Evolutionary conservation across 164 flowering plant species (phyloP).

Genomic region (Annona cherimola): DNA sequence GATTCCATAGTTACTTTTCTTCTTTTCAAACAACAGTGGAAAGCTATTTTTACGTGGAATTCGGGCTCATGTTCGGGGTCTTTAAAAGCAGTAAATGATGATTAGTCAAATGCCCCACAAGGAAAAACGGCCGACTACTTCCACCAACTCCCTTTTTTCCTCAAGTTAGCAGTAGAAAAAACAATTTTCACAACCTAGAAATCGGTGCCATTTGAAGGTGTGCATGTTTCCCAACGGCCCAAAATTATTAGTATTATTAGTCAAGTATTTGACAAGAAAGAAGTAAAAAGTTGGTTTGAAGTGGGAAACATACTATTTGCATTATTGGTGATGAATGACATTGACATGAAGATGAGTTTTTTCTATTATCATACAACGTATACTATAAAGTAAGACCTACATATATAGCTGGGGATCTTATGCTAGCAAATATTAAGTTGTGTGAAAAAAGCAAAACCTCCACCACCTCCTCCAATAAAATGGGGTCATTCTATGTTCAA

Average conservation of each 20-base stretch:
- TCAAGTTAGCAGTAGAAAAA: too few relatives aligned
- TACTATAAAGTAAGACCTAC: background rate
- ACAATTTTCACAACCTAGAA: background rate
- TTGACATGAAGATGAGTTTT: background rate
- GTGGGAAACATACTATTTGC: background rate
- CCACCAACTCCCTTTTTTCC: background rate
- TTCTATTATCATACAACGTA: background rate
- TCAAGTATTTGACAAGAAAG: background rate
- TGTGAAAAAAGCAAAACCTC: too few relatives aligned
- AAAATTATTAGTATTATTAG: background rate
- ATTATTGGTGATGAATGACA: constrained; percentile 6
- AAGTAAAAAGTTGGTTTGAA: background rate
- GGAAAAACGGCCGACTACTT: background rate
- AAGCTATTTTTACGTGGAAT: too few relatives aligned
- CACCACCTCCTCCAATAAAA: too few relatives aligned
- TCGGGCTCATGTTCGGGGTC: too few relatives aligned
- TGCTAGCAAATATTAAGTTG: background rate
- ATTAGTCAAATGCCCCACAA: constrained; percentile 17
- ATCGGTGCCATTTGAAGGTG: background rate
- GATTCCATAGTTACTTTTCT: too few relatives aligned
- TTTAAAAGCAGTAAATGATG: background rate
- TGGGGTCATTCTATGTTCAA: too few relatives aligned
- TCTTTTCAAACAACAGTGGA: too few relatives aligned
- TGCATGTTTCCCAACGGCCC: background rate
- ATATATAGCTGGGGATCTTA: background rate